phyloP scores from a whole-genome alignment of 2,329 filamentous ascomycete species.

The Microascus cirrosus region DNA sequence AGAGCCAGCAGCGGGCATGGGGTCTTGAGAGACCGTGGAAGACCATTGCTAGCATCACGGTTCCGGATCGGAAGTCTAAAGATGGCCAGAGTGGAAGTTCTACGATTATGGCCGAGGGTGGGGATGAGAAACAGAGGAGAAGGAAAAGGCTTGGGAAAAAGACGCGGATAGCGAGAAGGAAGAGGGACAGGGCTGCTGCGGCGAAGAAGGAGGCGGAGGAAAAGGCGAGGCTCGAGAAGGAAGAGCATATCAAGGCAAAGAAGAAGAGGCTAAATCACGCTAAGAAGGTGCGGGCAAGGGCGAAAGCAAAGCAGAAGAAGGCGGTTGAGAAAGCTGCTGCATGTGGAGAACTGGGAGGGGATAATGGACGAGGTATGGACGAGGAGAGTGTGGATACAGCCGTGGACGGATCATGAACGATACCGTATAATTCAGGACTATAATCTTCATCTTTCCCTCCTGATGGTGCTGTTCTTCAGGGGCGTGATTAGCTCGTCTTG shows the following conservation, averaged over 20 bases:
- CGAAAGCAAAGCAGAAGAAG: slow-evolving; percentile 46
- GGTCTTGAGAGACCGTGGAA: slow-evolving; percentile 51
- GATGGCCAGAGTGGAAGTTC: background rate
- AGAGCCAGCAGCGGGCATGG: slow-evolving; percentile 36
- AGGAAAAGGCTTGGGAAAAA: slow-evolving; percentile 41
- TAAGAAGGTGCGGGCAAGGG: slow-evolving; percentile 47
- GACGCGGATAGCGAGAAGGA: slow-evolving; percentile 38
- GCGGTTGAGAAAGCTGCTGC: slow-evolving; percentile 11
- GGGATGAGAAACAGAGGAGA: slow-evolving; percentile 1
- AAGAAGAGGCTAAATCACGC: slow-evolving; percentile 49
- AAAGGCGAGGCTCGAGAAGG: slow-evolving; percentile 28
- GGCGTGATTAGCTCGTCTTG: background rate
- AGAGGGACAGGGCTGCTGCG: slow-evolving; percentile 27
- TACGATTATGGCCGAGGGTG: background rate
- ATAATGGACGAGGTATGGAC: slow-evolving; percentile 7
- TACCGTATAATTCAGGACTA: background rate
- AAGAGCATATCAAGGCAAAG: slow-evolving; percentile 41
- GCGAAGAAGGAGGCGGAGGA: slow-evolving; percentile 25
- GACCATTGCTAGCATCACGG: slow-evolving; percentile 29
- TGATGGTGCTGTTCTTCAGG: background rate
- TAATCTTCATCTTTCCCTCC: background rate
- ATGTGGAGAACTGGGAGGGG: slow-evolving; percentile 6
- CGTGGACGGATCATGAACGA: background rate
- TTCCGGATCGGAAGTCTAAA: slow-evolving; percentile 15
- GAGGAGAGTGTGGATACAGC: background rate